Evolutionary conservation across 148 eudicot species (phyloP), one percentile per base, ranked within the genome.

Genomic region (Amaranthus palmeri): DNA sequence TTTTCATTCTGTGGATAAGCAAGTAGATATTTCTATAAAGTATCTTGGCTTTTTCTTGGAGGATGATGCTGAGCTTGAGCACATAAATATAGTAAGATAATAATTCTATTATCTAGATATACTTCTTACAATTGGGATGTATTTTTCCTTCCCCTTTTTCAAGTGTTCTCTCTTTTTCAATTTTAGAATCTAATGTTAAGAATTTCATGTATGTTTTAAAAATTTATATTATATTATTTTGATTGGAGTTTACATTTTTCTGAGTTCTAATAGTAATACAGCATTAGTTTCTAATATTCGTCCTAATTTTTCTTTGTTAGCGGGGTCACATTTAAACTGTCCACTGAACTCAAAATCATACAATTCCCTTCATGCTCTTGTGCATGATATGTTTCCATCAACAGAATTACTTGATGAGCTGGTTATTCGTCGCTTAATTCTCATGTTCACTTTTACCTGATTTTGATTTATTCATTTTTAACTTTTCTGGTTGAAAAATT

Each of bases 31-130:
- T 63, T 87, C 99, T 45, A 65, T 95, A 63, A 92, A 95, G 82
- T 95, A 95, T 80, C 99, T 95, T 64, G 93, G 99, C 10, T 95
- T 95, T 81, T 95, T 92, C 89, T 79, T 95, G 81, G 99, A 95
- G 13, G 99, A 95, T 81, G 99, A 95, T 87, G 90, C 71, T 66
- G 96, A 95, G 74, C 96, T 88, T 25, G 97, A 95, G 72, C 87
- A 82, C 59, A 90, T 95, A 61, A 83, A 82, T 76, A 87, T 65
- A 83, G 99, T 95, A 72, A 80, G 86, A 59, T 13, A 42, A 64
- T 62, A 54, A 65, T 78, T 48, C 56, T 62, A 13, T 47, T 25
- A 25, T 25, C 36, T 25, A 25, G 36, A 25, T 25, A 25, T 25
- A 25, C 36, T 25, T 25, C 36, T 25, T 25, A 25, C 36, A 25